Evolutionary conservation across 1,139 yeast genomes (phyloP).

Genomic region (Wickerhamiella infanticola): DNA sequence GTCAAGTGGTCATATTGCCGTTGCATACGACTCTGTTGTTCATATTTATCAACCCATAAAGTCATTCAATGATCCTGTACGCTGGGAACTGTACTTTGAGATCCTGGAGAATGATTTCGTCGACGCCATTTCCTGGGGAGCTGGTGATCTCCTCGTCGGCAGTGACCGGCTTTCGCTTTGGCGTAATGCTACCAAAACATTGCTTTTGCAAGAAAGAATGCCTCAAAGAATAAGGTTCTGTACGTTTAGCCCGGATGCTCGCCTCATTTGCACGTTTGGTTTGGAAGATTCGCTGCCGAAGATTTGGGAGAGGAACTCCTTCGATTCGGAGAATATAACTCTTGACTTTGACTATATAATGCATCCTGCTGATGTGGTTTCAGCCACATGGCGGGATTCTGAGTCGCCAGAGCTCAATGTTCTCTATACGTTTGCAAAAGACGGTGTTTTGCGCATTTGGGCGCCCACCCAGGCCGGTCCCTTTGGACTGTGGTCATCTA

Average conservation of each 20-base stretch:
- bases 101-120: conserved; percentile 17
- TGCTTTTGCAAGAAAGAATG: neutral
- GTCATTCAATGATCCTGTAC: conserved; percentile 16
- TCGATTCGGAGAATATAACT: conserved; percentile 47
- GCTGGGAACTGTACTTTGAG: conserved; percentile 8
- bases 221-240: conserved; percentile 32
- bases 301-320: conserved; percentile 64
- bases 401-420: conserved; percentile 27
- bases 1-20: conserved; percentile 34
- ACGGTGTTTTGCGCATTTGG: conserved; percentile 51
- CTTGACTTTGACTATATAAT: conserved; percentile 59
- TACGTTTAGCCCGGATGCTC: conserved; percentile 47
- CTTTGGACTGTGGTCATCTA: conserved; percentile 43
- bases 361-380: conserved; percentile 45
- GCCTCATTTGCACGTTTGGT: conserved; percentile 43
- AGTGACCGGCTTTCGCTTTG: conserved; percentile 33
- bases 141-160: conserved; percentile 22
- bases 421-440: conserved; percentile 46
- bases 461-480: conserved; percentile 47
- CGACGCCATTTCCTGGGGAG: conserved; percentile 6
- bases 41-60: conserved; percentile 16
- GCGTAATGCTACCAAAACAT: conserved; percentile 16
- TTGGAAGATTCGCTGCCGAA: conserved; percentile 51
- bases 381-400: conserved; percentile 37
- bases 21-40: conserved; percentile 14